These are phyloP conservation scores for Russula brevipes DNA, from an alignment of 768 basidiomycete genomes.

Conservation along the genomic window DNA sequence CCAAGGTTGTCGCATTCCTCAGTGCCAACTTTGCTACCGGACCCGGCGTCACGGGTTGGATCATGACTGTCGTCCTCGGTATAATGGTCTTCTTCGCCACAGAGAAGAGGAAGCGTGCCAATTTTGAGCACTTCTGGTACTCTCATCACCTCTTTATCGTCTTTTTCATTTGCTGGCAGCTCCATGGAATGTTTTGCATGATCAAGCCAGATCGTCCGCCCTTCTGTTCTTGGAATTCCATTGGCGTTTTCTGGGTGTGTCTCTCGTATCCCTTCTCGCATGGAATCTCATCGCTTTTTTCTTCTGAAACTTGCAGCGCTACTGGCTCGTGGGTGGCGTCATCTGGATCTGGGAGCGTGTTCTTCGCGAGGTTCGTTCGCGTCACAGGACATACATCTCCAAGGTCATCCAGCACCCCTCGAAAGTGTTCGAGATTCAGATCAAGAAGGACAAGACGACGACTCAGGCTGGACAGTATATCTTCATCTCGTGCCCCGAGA, in stretches of 20 bases:
- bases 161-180: constrained; percentile 92
- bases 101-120: constrained; percentile 70
- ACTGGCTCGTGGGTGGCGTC: constrained; percentile 83
- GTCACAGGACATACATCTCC: constrained; percentile 87
- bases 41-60: constrained; percentile 81
- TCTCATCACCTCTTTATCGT: constrained; percentile 83
- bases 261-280: not conserved
- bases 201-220: constrained; percentile 86
- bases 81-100: constrained; percentile 82
- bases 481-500: constrained; percentile 84
- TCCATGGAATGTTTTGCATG: constrained; percentile 97
- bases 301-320: constrained; percentile 47
- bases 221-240: constrained; percentile 75
- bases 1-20: constrained; percentile 67
- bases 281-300: constrained; percentile 13
- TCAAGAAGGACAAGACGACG: constrained; percentile 91
- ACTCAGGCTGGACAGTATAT: constrained; percentile 89
- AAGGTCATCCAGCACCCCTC: constrained; percentile 96
- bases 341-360: constrained; percentile 87
- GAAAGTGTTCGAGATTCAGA: constrained; percentile 90
- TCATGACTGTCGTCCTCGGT: constrained; percentile 70
- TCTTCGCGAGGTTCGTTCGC: constrained; percentile 85
- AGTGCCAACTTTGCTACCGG: constrained; percentile 75
- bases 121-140: constrained; percentile 91
- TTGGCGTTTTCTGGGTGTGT: constrained; percentile 94